Percentiles rank a stretch among this genome's conserved stretches.
These are phyloP conservation scores for Zygosaccharomyces bailii DNA, from an alignment of 805 yeast species.

Conservation along the genomic window DNA sequence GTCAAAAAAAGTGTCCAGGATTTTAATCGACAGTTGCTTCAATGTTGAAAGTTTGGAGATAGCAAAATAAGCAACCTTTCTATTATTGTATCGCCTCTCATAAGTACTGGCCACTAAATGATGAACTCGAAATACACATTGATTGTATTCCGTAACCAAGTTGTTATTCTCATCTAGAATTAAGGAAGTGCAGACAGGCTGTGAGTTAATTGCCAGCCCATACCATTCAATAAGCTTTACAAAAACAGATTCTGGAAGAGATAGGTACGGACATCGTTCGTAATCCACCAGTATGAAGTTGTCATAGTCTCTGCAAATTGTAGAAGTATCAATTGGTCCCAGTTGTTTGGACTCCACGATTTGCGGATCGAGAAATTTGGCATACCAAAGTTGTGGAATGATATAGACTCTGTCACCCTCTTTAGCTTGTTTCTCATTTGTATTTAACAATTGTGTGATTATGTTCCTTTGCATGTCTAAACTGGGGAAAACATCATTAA, in stretches of 20 bases:
- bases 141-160: slow-evolving; percentile 36
- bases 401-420: slow-evolving; percentile 51
- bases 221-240: slow-evolving; percentile 49
- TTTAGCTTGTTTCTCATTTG: slow-evolving; percentile 18
- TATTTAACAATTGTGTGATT: slow-evolving; percentile 16
- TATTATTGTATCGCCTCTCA: slow-evolving; percentile 11
- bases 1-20: slow-evolving; percentile 21
- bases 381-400: slow-evolving; percentile 47
- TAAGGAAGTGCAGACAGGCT: slow-evolving; percentile 39
- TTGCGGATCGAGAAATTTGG: slow-evolving; percentile 38
- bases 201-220: slow-evolving; percentile 43
- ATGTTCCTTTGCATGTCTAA: slow-evolving; percentile 23
- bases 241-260: slow-evolving; percentile 46
- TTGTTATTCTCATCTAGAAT: slow-evolving; percentile 29
- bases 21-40: slow-evolving; percentile 26
- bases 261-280: slow-evolving; percentile 29
- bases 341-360: slow-evolving; percentile 32
- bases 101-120: slow-evolving; percentile 26
- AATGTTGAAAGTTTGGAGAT: slow-evolving; percentile 37
- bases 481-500: slow-evolving; percentile 7
- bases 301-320: slow-evolving; percentile 46
- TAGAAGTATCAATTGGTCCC: slow-evolving; percentile 47
- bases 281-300: slow-evolving; percentile 38
- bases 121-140: slow-evolving; percentile 38
- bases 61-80: slow-evolving; percentile 30